Percentiles rank a stretch among this genome's conserved stretches.
phyloP scores from a whole-genome alignment of 768 basidiomycete species.

The Leccinum rimulosum region DNA sequence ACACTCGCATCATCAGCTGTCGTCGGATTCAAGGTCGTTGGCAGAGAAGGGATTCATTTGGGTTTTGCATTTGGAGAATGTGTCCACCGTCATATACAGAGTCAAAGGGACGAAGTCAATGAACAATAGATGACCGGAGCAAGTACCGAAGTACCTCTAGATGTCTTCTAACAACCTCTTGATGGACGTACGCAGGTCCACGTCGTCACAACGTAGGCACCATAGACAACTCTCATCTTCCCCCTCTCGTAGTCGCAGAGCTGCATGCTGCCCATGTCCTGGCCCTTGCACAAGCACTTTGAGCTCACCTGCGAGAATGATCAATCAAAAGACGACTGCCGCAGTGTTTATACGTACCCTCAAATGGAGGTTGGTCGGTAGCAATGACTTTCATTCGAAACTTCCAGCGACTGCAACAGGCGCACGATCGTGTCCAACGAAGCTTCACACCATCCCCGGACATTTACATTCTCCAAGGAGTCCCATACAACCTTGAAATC shows the following conservation, averaged over 20 bases:
- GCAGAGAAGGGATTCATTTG: too few species aligned
- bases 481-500: slow-evolving; percentile 64
- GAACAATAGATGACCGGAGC: too few species aligned
- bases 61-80: too few species aligned
- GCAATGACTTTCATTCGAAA: slow-evolving; percentile 49
- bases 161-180: slow-evolving; percentile 39
- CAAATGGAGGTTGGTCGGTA: slow-evolving; percentile 55
- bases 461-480: slow-evolving; percentile 39
- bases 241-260: slow-evolving; percentile 56
- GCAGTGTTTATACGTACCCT: slow-evolving; percentile 41
- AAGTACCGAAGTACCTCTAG: background rate
- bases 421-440: slow-evolving; percentile 54
- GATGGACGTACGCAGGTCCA: slow-evolving; percentile 40
- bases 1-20: background rate
- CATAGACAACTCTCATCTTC: slow-evolving; percentile 74
- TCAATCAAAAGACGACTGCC: background rate
- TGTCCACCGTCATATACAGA: too few species aligned
- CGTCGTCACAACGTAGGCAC: slow-evolving; percentile 58
- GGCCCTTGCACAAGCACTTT: slow-evolving; percentile 50
- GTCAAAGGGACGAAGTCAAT: background rate
- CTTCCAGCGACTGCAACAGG: slow-evolving; percentile 49
- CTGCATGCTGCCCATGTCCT: slow-evolving; percentile 27
- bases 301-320: slow-evolving; percentile 51
- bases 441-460: slow-evolving; percentile 69
- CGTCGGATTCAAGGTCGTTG: too few species aligned